phyloP scores from a whole-genome alignment of 495 filamentous ascomycete genomes.

The Sabuloglossum arenarium region DNA sequence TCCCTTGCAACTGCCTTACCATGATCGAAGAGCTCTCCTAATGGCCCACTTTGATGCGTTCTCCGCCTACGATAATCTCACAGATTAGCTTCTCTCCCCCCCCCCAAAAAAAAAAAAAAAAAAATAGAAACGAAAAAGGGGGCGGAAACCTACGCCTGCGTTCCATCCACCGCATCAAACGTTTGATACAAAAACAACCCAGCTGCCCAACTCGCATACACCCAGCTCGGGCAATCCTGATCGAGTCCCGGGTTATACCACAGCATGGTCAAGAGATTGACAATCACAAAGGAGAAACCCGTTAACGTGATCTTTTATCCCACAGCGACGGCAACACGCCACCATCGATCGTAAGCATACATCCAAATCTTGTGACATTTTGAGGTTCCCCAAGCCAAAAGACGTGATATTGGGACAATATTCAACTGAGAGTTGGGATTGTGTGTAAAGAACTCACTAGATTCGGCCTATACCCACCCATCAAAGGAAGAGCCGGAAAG shows the following conservation, averaged over 20 bases:
- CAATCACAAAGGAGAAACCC: slow-evolving; percentile 77
- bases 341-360: not conserved
- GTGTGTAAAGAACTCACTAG: too few species aligned
- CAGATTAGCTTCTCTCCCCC: not conserved
- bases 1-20: too few species aligned
- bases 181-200: slow-evolving; percentile 95
- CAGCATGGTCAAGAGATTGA: slow-evolving; percentile 80
- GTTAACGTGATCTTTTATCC: slow-evolving; percentile 58
- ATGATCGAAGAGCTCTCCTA: slow-evolving; percentile 95
- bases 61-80: slow-evolving; percentile 41
- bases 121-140: too few species aligned
- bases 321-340: too few species aligned
- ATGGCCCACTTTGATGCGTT: slow-evolving; percentile 77
- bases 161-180: slow-evolving; percentile 90
- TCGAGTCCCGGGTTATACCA: slow-evolving; percentile 95
- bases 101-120: not conserved
- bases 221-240: slow-evolving; percentile 82
- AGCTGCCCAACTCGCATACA: slow-evolving; percentile 76
- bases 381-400: too few species aligned
- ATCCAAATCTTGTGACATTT: not conserved
- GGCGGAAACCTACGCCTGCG: slow-evolving; percentile 67
- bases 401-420: too few species aligned
- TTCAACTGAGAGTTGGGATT: too few species aligned
- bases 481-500: too few species aligned
- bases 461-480: slow-evolving; percentile 28